These are phyloP conservation scores for Epichloe uncinata DNA, from an alignment of 2,329 filamentous ascomycete species.

Conservation along the genomic window DNA sequence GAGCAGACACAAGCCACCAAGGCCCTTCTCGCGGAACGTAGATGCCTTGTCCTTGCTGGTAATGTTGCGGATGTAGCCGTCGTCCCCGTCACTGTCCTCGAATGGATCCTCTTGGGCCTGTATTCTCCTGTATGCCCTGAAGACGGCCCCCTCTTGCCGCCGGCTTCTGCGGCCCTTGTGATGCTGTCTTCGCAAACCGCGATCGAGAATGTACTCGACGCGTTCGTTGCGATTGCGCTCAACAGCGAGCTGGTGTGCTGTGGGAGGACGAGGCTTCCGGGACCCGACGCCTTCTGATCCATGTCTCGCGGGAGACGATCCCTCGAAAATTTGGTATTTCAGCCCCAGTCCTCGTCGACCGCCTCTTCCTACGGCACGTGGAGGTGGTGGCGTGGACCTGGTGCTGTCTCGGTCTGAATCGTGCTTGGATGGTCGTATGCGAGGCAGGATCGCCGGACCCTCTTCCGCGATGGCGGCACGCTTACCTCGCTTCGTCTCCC, in stretches of 20 bases:
- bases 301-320: slow-evolving; percentile 44
- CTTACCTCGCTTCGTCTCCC: slow-evolving; percentile 44
- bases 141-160: slow-evolving; percentile 50
- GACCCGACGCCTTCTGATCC: slow-evolving; percentile 41
- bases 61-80: slow-evolving; percentile 22
- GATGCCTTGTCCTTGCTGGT: slow-evolving; percentile 14
- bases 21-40: slow-evolving; percentile 41
- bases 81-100: slow-evolving; percentile 50
- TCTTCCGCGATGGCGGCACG: slow-evolving; percentile 32
- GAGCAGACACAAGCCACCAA: slow-evolving; percentile 52
- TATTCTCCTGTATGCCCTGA: slow-evolving; percentile 52
- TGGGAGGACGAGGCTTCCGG: slow-evolving; percentile 59
- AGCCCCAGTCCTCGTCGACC: slow-evolving; percentile 24
- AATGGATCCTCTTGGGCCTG: slow-evolving; percentile 41
- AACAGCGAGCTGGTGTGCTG: slow-evolving; percentile 69
- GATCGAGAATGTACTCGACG: slow-evolving; percentile 70
- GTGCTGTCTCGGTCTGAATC: slow-evolving; percentile 34
- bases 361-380: slow-evolving; percentile 17
- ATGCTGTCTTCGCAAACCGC: slow-evolving; percentile 55
- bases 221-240: slow-evolving; percentile 65
- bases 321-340: slow-evolving; percentile 48
- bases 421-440: slow-evolving; percentile 50
- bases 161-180: slow-evolving; percentile 48
- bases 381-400: slow-evolving; percentile 29
- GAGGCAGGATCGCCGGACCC: slow-evolving; percentile 44